Percentiles rank a stretch among this genome's conserved stretches.
Evolutionary conservation across 1,139 yeast species (phyloP).

Genomic region (Magnusiomyces fungicola): DNA sequence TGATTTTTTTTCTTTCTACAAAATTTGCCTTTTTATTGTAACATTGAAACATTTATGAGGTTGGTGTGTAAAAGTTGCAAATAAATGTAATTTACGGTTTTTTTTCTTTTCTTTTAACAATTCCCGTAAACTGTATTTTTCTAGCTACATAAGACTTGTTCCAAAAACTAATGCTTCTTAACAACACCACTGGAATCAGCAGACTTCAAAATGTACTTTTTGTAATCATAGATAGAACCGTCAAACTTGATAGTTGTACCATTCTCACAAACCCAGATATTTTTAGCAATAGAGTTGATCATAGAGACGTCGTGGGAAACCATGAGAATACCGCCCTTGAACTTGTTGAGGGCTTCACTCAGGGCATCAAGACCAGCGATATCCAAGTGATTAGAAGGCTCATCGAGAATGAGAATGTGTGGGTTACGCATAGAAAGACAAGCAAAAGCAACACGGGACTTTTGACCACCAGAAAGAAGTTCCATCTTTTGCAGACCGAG

Average conservation of each 20-base stretch:
- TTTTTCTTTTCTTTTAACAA: background rate
- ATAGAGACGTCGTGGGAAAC: conserved; percentile 95
- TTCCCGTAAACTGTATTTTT: background rate
- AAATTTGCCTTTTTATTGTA: too few species aligned
- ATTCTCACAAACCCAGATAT: conserved; percentile 90
- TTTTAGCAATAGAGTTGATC: conserved; percentile 80
- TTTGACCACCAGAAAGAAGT: conserved; percentile 93
- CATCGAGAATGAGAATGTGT: conserved; percentile 89
- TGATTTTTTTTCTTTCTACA: too few species aligned
- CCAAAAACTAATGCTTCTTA: conserved; percentile 49
- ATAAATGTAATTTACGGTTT: too few species aligned
- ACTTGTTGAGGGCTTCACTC: conserved; percentile 76
- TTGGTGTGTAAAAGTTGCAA: too few species aligned
- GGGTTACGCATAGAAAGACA: conserved; percentile 86
- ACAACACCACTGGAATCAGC: conserved; percentile 89
- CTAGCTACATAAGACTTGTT: background rate
- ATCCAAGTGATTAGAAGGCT: conserved; percentile 98
- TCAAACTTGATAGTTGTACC: conserved; percentile 73
- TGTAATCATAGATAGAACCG: conserved; percentile 82
- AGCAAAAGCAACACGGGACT: conserved; percentile 96
- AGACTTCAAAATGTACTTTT: conserved; percentile 70
- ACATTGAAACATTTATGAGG: too few species aligned
- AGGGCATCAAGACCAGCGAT: conserved; percentile 96
- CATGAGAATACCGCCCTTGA: conserved; percentile 94
- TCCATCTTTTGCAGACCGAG: conserved; percentile 88